These are phyloP conservation scores for Aspergillus sp. DNA, from an alignment of 2,329 filamentous ascomycete species.

Conservation along the genomic window DNA sequence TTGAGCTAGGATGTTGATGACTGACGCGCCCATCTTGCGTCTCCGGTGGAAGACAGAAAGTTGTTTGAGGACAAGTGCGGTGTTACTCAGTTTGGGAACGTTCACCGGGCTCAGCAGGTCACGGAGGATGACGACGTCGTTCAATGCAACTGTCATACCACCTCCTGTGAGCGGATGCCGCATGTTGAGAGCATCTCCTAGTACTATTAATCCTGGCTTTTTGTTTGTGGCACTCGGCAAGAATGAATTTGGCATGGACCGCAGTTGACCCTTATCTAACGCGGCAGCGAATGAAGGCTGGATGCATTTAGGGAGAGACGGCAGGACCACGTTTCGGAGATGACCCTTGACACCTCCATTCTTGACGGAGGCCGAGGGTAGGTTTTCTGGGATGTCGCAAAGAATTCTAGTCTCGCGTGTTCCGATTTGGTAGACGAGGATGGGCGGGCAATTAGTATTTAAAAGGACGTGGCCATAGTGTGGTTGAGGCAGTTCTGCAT, in stretches of 20 bases:
- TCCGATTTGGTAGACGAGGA: conserved; percentile 96
- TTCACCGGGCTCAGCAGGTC: conserved; percentile 68
- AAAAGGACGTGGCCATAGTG: conserved; percentile 87
- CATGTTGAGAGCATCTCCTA: conserved; percentile 98
- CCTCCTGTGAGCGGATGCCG: conserved; percentile 96
- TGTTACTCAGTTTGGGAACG: conserved; percentile 70
- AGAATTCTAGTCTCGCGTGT: conserved; percentile 89
- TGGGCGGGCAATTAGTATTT: conserved; percentile 66
- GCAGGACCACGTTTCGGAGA: conserved; percentile 75
- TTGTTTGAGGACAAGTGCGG: conserved; percentile 63
- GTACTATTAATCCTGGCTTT: conserved; percentile 70
- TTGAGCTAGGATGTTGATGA: conserved; percentile 97
- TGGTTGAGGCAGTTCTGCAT: conserved; percentile 73
- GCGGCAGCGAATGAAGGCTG: conserved; percentile 74
- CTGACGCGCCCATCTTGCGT: conserved; percentile 76
- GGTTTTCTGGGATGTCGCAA: conserved; percentile 78
- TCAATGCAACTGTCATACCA: conserved; percentile 97
- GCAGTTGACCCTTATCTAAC: conserved; percentile 73
- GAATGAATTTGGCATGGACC: conserved; percentile 95
- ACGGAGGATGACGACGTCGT: conserved; percentile 79
- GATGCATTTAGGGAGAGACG: conserved; percentile 69
- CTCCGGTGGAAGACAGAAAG: conserved; percentile 81
- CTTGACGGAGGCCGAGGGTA: conserved; percentile 69
- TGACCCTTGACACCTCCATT: conserved; percentile 84
- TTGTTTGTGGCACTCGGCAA: conserved; percentile 76